Percentiles rank a stretch among this genome's conserved stretches.
Conservation (phyloP, 441 rosid species). For the Gossypium lobatum region DNA sequence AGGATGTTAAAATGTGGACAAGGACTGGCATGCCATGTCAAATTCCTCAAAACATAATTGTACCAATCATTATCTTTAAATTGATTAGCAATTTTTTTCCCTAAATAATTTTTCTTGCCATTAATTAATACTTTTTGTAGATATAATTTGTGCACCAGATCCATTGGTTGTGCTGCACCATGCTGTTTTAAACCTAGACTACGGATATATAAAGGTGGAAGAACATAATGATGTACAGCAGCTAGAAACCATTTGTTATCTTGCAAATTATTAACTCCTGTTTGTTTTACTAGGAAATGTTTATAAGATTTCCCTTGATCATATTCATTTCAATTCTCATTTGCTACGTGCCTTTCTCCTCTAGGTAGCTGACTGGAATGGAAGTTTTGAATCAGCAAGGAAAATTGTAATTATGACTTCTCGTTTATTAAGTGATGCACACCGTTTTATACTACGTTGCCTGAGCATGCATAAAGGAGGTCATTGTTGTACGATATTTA, state of each 20-base stretch:
- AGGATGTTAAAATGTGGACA: not conserved
- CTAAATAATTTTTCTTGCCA: not conserved
- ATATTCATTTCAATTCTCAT: constrained; percentile 6
- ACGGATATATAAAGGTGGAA: not conserved
- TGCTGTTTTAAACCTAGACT: not conserved
- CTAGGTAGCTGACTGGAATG: constrained; percentile 72
- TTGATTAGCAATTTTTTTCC: not conserved
- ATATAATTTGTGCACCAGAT: not conserved
- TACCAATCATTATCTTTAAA: not conserved
- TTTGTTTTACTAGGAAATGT: not conserved
- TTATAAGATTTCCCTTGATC: not conserved
- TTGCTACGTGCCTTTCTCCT: constrained; percentile 18
- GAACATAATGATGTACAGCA: not conserved
- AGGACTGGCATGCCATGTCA: not conserved
- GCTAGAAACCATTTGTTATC: not conserved
- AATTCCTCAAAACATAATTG: not conserved
- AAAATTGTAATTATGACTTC: constrained; percentile 72
- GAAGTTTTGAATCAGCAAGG: constrained; percentile 36
- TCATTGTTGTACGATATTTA: constrained; percentile 50
- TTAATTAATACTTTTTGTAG: not conserved
- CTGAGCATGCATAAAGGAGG: constrained; percentile 53
- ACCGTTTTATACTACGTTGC: constrained; percentile 82
- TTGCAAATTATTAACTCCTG: not conserved
- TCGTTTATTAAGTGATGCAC: constrained; percentile 79
- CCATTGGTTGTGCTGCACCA: not conserved